Percentiles rank a stretch among this genome's conserved stretches.
These are phyloP conservation scores for Cephalotrichum gorgonifer DNA, from an alignment of 2,329 filamentous ascomycete genomes.

Conservation along the genomic window DNA sequence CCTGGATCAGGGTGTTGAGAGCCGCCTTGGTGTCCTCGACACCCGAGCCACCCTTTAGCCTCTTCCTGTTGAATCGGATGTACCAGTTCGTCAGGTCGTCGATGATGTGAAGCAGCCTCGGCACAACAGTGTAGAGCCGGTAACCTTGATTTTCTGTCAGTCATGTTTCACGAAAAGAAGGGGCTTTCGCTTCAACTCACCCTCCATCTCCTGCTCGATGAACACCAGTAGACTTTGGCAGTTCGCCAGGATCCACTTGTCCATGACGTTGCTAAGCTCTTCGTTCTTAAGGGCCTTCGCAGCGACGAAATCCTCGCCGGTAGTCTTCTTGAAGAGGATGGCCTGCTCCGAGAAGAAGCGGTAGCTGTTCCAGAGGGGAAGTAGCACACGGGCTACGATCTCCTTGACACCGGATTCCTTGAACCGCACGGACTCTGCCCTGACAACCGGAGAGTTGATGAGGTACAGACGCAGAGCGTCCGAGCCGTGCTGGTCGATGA, in stretches of 20 bases:
- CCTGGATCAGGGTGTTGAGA: constrained; percentile 78
- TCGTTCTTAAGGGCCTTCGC: constrained; percentile 9
- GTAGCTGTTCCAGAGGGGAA: constrained; percentile 18
- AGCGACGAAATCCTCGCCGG: constrained; percentile 10
- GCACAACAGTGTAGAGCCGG: constrained; percentile 75
- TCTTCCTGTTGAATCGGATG: constrained; percentile 77
- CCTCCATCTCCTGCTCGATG: constrained; percentile 85
- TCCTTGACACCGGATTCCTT: constrained; percentile 16
- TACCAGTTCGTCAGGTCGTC: constrained; percentile 91
- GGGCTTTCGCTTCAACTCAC: constrained; percentile 31
- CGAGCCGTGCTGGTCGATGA: constrained; percentile 14
- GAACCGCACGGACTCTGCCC: constrained; percentile 16
- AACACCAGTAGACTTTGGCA: constrained; percentile 87
- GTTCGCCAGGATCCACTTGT: constrained; percentile 87
- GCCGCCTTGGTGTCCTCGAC: constrained; percentile 67
- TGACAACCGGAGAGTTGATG: constrained; percentile 17
- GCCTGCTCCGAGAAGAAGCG: constrained; percentile 16
- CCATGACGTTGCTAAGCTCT: constrained; percentile 55
- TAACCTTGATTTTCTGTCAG: constrained; percentile 33
- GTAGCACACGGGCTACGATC: constrained; percentile 13
- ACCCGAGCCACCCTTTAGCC: constrained; percentile 72
- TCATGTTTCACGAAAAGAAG: background rate
- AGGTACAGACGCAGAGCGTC: constrained; percentile 17
- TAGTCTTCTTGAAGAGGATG: constrained; percentile 12
- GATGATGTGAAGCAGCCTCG: constrained; percentile 63